Conservation (phyloP, 192 early-diverging fungal genomes). For the Spizellomyces punctatus region DNA sequence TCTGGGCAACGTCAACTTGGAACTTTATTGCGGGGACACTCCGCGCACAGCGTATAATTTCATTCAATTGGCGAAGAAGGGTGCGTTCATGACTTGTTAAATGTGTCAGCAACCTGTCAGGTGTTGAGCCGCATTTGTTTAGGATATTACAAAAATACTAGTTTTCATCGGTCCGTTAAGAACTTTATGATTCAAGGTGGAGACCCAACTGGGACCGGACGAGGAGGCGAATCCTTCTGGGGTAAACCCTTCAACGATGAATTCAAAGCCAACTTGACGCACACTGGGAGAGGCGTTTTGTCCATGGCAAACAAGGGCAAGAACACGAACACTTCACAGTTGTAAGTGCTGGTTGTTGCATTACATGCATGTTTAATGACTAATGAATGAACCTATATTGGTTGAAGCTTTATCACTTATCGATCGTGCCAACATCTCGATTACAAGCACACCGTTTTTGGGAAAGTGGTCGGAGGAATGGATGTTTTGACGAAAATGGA, state of each 20-base stretch:
- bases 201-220: conserved; percentile 76
- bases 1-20: conserved; percentile 79
- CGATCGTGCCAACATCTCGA: conserved; percentile 47
- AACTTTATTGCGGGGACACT: conserved; percentile 77
- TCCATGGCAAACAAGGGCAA: conserved; percentile 96
- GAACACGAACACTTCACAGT: conserved; percentile 86
- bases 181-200: conserved; percentile 93
- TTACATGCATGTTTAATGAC: background rate
- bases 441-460: conserved; percentile 94
- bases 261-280: conserved; percentile 61
- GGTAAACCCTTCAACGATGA: conserved; percentile 58
- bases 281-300: conserved; percentile 81
- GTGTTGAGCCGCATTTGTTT: background rate
- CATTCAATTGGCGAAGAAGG: conserved; percentile 76
- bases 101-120: background rate
- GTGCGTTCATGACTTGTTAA: background rate
- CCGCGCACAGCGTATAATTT: conserved; percentile 94
- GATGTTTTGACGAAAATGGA: conserved; percentile 83
- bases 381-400: background rate
- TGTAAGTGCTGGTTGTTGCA: conserved; percentile 30
- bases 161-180: conserved; percentile 87
- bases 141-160: conserved; percentile 84
- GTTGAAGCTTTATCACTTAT: conserved; percentile 54
- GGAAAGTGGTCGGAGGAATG: conserved; percentile 87
- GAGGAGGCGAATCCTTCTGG: conserved; percentile 89